Base-by-base conservation (phyloP, 2,329 filamentous ascomycete species). In the Penicillium palitans region DNA sequence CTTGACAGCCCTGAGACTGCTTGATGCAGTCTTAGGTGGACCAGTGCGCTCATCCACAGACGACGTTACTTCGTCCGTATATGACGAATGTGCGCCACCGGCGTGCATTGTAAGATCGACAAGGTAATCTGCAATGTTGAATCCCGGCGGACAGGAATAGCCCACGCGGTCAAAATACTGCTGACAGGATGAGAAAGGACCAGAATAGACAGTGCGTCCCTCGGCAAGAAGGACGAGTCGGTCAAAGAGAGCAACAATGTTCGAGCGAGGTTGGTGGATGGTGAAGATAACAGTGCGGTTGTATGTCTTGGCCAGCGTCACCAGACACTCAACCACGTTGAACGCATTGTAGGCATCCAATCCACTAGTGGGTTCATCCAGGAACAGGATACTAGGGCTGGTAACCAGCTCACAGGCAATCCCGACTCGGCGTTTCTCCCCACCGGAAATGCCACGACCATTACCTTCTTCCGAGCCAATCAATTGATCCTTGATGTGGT, bases 101-200 rank as follows among this genome's bases (percentile, higher is more conserved):
- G 92, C 93, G 73, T 99, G 95, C 93, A 99, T 98, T 0, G 95
- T 98, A 41, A 99, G 82, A 73, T 99, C 95, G 31, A 99, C 93
- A 6, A 99, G 84, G 71, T 97, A 99, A 74, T 99, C 95, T 4
- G 95, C 95, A 75, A 99, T 98, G 70, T 99, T 99, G 83, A 98
- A 99, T 2, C 96, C 96, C 25, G 93, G 89, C 12, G 95, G 95
- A 70, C 96, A 99, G 49, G 90, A 82, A 74, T 97, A 99, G 44
- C 95, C 96, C 61, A 96, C 88, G 47, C 87, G 84, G 70, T 97
- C 91, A 68, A 99, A 99, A 72, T 97, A 99, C 21, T 85, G 81
- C 73, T 99, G 95, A 72, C 95, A 99, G 64, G 87, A 87, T 1
- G 85, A 81, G 72, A 98, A 96, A 1, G 91, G 90, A 0, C 95